Percentiles rank a stretch among this genome's conserved stretches.
phyloP scores from a whole-genome alignment of 2,329 filamentous ascomycete species.

The Penicillium sp. region DNA sequence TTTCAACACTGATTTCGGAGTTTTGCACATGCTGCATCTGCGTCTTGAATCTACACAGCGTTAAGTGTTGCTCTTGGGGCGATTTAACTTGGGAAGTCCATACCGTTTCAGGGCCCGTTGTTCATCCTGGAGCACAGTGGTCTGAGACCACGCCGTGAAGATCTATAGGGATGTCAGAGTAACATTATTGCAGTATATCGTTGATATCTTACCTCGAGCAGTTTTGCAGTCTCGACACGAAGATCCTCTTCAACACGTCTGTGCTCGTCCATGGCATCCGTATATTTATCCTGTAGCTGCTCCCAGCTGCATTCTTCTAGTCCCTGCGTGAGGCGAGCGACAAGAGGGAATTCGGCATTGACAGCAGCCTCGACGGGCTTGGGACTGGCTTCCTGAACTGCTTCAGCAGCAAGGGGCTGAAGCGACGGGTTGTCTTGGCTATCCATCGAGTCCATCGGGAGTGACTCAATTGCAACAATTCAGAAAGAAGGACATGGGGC shows the following conservation, averaged over 20 bases:
- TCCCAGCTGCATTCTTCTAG: constrained; percentile 68
- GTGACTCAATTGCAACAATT: background rate
- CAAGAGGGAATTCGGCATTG: constrained; percentile 13
- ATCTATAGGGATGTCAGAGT: constrained; percentile 51
- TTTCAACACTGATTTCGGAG: constrained; percentile 64
- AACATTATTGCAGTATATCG: background rate
- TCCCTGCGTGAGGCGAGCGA: constrained; percentile 43
- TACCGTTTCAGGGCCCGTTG: constrained; percentile 72
- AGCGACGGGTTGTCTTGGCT: background rate
- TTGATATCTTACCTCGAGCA: constrained; percentile 54
- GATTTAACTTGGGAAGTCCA: constrained; percentile 9
- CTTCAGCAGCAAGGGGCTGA: background rate
- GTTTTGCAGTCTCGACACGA: constrained; percentile 59
- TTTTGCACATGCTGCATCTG: constrained; percentile 70
- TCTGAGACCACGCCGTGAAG: constrained; percentile 72
- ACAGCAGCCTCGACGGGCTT: constrained; percentile 1
- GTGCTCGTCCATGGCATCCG: constrained; percentile 59
- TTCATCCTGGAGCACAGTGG: constrained; percentile 66
- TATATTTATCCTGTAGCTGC: constrained; percentile 66
- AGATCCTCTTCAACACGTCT: constrained; percentile 61
- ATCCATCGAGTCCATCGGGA: background rate
- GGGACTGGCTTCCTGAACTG: background rate
- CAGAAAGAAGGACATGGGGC: background rate
- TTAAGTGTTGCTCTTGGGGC: background rate
- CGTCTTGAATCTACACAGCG: constrained; percentile 62